Percentiles rank a stretch among this genome's conserved stretches.
Conservation (phyloP, 1,284 basidiomycete genomes). For the Termitomyces sp. region DNA sequence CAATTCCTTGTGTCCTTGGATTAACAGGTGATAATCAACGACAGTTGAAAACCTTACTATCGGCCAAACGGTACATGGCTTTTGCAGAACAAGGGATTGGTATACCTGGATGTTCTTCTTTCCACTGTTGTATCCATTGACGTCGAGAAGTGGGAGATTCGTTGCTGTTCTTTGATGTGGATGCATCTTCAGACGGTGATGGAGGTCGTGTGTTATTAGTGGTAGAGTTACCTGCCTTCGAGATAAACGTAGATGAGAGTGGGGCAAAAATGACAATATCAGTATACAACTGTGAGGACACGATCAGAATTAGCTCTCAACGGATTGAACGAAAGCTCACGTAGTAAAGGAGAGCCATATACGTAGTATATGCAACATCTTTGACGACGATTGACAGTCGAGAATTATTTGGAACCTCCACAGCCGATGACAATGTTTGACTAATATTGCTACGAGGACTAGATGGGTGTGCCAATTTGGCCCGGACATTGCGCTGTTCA, state of each 20-base stretch:
- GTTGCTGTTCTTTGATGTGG: slow-evolving; percentile 29
- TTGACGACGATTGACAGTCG: slow-evolving; percentile 64
- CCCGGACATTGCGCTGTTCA: slow-evolving; percentile 19
- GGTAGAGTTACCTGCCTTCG: slow-evolving; percentile 18
- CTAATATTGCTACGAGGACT: slow-evolving; percentile 17
- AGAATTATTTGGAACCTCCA: slow-evolving; percentile 26
- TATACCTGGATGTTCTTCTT: slow-evolving; percentile 47
- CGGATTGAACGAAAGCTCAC: slow-evolving; percentile 34
- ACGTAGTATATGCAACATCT: slow-evolving; percentile 81
- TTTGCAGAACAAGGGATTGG: slow-evolving; percentile 85
- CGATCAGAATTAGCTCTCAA: not conserved
- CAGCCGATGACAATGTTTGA: slow-evolving; percentile 1
- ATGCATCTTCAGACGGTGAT: slow-evolving; percentile 22
- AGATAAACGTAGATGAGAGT: slow-evolving; percentile 62
- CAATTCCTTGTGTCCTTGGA: slow-evolving; percentile 46
- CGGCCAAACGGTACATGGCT: slow-evolving; percentile 83
- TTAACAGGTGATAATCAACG: slow-evolving; percentile 1
- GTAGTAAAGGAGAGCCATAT: slow-evolving; percentile 80
- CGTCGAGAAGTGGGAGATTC: slow-evolving; percentile 40
- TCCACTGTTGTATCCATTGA: slow-evolving; percentile 68
- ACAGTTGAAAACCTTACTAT: slow-evolving; percentile 46
- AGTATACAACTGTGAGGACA: slow-evolving; percentile 69
- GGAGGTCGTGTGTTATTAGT: slow-evolving; percentile 21
- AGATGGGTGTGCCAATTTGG: slow-evolving; percentile 20
- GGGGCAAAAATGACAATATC: slow-evolving; percentile 83